Conservation (phyloP, 2,329 filamentous ascomycete genomes). For the Fonsecaea pugnacius region DNA sequence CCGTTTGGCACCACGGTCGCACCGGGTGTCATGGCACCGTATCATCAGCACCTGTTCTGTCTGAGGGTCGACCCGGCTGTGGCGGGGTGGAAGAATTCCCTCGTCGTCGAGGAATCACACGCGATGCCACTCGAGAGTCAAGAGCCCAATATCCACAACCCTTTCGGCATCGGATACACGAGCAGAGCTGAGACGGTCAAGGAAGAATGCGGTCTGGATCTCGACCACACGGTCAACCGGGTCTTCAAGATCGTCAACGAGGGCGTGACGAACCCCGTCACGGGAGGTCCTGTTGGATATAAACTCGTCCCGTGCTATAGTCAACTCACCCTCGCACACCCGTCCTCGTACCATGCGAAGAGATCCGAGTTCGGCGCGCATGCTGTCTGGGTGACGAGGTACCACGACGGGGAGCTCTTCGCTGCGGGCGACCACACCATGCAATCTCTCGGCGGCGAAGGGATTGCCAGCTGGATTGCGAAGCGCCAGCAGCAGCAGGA, state of each 20-base stretch:
- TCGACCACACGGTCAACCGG: conserved; percentile 54
- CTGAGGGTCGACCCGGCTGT: conserved; percentile 52
- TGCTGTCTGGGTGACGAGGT: conserved; percentile 60
- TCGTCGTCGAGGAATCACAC: conserved; percentile 61
- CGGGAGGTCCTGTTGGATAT: conserved; percentile 58
- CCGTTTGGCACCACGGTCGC: conserved; percentile 48
- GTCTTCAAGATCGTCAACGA: conserved; percentile 64
- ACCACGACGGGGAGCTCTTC: conserved; percentile 58
- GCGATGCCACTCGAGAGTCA: conserved; percentile 60
- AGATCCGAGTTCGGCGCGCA: conserved; percentile 61
- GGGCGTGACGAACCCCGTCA: conserved; percentile 57
- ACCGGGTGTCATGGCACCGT: conserved; percentile 49
- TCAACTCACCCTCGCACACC: conserved; percentile 61
- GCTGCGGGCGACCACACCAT: conserved; percentile 61
- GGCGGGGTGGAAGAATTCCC: conserved; percentile 45
- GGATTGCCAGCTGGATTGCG: conserved; percentile 52
- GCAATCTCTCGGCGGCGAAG: conserved; percentile 55
- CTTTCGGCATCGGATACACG: conserved; percentile 58
- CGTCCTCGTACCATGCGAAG: conserved; percentile 56
- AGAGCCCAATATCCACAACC: conserved; percentile 51
- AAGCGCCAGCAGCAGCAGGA: conserved; percentile 46
- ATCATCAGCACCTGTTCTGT: conserved; percentile 52
- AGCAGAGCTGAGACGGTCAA: conserved; percentile 53
- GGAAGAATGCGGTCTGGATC: conserved; percentile 53
- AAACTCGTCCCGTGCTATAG: conserved; percentile 62